Conservation (phyloP, 2,329 filamentous ascomycete genomes). For the Neopestalotiopsis clavispora region DNA sequence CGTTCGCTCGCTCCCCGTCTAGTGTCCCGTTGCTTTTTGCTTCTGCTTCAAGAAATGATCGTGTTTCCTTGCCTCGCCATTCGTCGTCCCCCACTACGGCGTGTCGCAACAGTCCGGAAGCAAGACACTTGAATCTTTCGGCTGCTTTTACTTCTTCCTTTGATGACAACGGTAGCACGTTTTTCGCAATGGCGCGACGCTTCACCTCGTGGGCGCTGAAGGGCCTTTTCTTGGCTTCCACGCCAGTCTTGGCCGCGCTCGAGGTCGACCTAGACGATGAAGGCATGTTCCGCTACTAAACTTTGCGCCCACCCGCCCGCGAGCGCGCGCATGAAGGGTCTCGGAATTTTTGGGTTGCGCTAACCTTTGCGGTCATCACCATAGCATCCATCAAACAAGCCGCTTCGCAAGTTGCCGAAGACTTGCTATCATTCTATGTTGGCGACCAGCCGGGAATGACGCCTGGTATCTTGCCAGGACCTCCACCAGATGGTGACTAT, state of each 20-base stretch:
- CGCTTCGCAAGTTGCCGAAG: conserved; percentile 53
- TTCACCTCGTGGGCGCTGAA: conserved; percentile 27
- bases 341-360: no score
- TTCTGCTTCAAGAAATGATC: neutral
- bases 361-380: neutral
- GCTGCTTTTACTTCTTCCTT: neutral
- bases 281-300: conserved; percentile 26
- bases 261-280: conserved; percentile 33
- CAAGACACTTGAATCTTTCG: neutral
- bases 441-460: conserved; percentile 56
- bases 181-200: conserved; percentile 27
- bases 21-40: neutral
- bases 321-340: neutral
- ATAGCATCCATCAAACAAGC: conserved; percentile 52
- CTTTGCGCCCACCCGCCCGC: neutral
- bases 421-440: conserved; percentile 55
- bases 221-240: conserved; percentile 29
- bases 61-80: neutral
- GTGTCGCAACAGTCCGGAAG: neutral
- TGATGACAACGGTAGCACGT: neutral
- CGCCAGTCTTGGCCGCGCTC: conserved; percentile 30
- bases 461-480: conserved; percentile 62
- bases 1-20: neutral
- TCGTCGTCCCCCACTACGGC: neutral
- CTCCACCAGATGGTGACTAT: conserved; percentile 60